phyloP scores from a whole-genome alignment of 2,329 filamentous ascomycete species.

The Diaporthe capsici region DNA sequence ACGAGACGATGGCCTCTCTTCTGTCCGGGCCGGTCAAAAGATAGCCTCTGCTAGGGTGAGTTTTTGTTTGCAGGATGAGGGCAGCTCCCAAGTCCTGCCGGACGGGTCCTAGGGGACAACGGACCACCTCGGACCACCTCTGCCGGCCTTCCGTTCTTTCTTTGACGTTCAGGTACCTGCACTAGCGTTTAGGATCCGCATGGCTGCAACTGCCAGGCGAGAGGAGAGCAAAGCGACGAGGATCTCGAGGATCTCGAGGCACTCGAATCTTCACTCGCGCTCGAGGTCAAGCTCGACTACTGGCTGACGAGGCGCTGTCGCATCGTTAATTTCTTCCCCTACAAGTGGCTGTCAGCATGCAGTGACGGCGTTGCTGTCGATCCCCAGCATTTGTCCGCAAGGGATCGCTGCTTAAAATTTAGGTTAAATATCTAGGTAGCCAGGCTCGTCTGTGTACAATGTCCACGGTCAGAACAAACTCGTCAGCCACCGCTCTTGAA shows the following conservation, averaged over 20 bases:
- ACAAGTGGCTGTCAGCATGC: not conserved
- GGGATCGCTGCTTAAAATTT: constrained; percentile 29
- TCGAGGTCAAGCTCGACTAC: not conserved
- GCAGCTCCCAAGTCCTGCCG: not conserved
- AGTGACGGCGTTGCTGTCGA: constrained; percentile 20
- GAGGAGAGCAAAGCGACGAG: not conserved
- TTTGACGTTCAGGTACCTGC: constrained; percentile 16
- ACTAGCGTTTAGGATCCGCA: constrained; percentile 6
- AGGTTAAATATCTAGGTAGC: not conserved
- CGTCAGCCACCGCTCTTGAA: not conserved
- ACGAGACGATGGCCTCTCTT: not conserved
- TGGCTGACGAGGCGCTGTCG: constrained; percentile 1
- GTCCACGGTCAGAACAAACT: not conserved
- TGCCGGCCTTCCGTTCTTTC: not conserved
- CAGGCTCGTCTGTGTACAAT: constrained; percentile 8
- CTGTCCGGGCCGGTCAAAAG: not conserved
- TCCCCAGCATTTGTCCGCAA: not conserved
- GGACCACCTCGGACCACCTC: not conserved
- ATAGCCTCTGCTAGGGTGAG: not conserved
- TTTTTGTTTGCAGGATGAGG: not conserved
- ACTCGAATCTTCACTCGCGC: constrained; percentile 7
- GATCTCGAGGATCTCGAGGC: not conserved
- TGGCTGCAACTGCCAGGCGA: constrained; percentile 8
- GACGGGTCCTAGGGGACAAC: not conserved
- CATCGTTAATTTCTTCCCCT: not conserved